Evolutionary conservation across 495 filamentous ascomycete genomes (phyloP), one percentile per base, ranked within the genome.

Genomic region (Talaromyces trachyspermus): DNA sequence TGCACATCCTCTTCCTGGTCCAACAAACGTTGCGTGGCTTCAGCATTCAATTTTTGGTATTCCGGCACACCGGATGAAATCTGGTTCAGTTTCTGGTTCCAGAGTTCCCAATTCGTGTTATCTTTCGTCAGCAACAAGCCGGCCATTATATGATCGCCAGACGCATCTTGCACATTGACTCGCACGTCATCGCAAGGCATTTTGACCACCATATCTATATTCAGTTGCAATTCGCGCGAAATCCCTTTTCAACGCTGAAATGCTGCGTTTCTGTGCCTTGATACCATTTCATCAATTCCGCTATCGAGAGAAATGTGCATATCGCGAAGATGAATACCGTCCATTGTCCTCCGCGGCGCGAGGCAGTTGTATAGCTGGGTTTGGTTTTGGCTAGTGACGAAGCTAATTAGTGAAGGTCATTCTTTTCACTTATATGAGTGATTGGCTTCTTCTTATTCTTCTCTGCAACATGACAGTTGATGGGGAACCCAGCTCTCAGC

Each of bases 91-190:
- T 78, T 80, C 29, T 89, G 81, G 53, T 85, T 84, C 89, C 89
- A 95, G 52, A 87, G 78, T 6, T 56, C 49, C 88, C 89, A 97
- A 53, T 57, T 77, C 3, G 94, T 97, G 5, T 78, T 66, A 50
- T 97, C 90, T 51, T 76, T 79, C 44, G 72, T 72, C 43, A 99
- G 75, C 43, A 81, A 64, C 9, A 86, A 72, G 10, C 80, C 87
- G 1, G 92, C 92, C 5, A 95, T 75, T 56, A 97, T 89, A 32
- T 86, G 78, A 65, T 99, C 92, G 23, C 92, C 87, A 0, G 86
- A 78, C 11, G 89, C 94, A 64, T 99, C 92, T 70, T 99, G 92
- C 43, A 97, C 90, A 72, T 99, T 99, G 65, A 99, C 71, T 66
- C 95, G 87, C 15, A 99, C 74, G 58, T 89, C 81, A 26, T 76